Conservation (phyloP, 345 rosid genomes). For the Rhodomyrtus tomentosa region DNA sequence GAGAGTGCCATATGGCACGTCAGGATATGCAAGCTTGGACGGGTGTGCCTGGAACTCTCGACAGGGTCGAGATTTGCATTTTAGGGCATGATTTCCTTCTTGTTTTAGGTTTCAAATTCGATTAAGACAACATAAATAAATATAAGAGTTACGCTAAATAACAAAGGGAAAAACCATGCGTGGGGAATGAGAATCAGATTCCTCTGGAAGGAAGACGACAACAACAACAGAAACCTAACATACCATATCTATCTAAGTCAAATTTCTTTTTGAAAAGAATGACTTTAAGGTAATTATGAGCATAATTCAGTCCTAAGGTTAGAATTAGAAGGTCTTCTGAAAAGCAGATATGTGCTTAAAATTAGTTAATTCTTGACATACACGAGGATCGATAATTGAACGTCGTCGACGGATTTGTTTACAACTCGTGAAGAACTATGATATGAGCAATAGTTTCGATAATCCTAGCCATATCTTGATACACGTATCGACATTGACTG, state of each 20-base stretch:
- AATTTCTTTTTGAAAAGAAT: neutral
- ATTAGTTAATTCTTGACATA: neutral
- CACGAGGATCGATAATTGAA: no score
- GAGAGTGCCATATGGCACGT: slow-evolving; percentile 32
- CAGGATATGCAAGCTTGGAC: slow-evolving; percentile 1
- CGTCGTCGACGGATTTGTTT: neutral
- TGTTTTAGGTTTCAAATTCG: neutral
- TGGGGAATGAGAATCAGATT: slow-evolving; percentile 9
- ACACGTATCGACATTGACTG: neutral
- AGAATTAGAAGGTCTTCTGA: neutral
- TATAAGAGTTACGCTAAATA: neutral
- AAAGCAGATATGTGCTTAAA: neutral
- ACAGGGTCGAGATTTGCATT: slow-evolving; percentile 15
- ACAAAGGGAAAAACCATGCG: neutral
- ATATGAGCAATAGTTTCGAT: neutral
- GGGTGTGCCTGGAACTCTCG: slow-evolving; percentile 12
- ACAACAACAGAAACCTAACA: neutral
- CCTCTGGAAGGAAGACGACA: slow-evolving; percentile 9
- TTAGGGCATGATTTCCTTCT: neutral
- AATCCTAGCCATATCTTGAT: neutral
- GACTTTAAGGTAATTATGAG: neutral
- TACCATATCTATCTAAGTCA: neutral
- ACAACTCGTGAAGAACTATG: neutral
- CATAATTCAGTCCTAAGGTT: neutral
- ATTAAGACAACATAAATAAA: neutral